phyloP scores from a whole-genome alignment of 176 grass and related monocot species.

The Oryza rufipogon region DNA sequence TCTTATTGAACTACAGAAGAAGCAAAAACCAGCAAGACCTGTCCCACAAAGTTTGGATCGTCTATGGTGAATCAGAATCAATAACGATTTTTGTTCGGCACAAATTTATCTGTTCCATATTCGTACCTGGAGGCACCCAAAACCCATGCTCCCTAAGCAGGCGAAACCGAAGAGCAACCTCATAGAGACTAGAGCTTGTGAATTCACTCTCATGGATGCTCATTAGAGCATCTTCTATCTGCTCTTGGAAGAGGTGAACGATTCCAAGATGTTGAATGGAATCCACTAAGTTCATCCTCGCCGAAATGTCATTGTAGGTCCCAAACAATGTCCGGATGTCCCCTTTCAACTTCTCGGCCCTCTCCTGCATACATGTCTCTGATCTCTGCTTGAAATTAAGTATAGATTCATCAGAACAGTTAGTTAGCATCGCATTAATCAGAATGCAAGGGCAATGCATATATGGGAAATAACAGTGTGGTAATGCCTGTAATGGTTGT shows the following conservation, averaged over 20 bases:
- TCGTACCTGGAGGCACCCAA: slow-evolving; percentile 13
- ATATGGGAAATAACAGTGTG: too few relatives aligned
- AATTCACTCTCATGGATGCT: background rate
- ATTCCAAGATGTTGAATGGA: background rate
- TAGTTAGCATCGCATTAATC: too few relatives aligned
- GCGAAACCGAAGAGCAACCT: background rate
- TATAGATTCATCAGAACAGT: too few relatives aligned
- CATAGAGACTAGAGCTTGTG: background rate
- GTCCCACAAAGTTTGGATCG: too few relatives aligned
- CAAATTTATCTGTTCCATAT: too few relatives aligned
- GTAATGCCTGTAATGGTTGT: too few relatives aligned
- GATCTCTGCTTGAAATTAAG: too few relatives aligned
- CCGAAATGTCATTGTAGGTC: background rate
- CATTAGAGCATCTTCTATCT: background rate
- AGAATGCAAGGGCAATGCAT: too few relatives aligned
- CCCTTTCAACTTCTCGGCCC: background rate
- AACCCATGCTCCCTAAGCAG: background rate
- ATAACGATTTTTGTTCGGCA: too few relatives aligned
- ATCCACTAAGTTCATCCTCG: background rate
- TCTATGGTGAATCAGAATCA: too few relatives aligned
- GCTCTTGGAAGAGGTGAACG: background rate
- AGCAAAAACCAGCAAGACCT: too few relatives aligned
- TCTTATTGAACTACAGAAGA: too few relatives aligned
- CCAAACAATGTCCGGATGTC: background rate
- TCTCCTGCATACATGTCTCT: background rate